phyloP scores from a whole-genome alignment of 2,329 filamentous ascomycete species.

The Penicillium glabrum region DNA sequence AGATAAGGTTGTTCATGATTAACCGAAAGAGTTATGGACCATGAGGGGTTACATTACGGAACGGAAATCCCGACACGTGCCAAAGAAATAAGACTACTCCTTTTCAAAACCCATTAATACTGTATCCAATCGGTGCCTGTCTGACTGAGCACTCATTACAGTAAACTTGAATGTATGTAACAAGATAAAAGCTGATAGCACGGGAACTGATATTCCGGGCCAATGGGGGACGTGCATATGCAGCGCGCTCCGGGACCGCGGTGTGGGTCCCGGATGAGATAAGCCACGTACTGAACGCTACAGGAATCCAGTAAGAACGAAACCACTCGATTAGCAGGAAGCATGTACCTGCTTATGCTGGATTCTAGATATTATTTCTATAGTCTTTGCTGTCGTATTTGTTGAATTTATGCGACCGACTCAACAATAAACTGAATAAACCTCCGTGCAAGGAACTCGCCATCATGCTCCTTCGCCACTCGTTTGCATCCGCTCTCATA shows the following conservation, averaged over 20 bases:
- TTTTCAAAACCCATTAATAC: too few relatives aligned
- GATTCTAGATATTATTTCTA: background rate
- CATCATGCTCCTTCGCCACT: background rate
- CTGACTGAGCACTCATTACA: too few relatives aligned
- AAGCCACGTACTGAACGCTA: background rate
- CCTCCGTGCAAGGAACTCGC: slow-evolving; percentile 13
- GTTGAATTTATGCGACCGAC: background rate
- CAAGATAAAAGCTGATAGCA: too few relatives aligned
- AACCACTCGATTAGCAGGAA: background rate
- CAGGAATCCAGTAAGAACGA: background rate
- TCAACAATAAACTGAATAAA: slow-evolving; percentile 21
- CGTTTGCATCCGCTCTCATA: slow-evolving; percentile 18
- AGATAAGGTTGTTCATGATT: too few relatives aligned
- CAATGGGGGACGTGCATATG: background rate
- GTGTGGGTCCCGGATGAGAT: slow-evolving; percentile 5
- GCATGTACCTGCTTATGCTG: background rate
- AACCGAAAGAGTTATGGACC: too few relatives aligned
- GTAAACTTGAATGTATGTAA: too few relatives aligned
- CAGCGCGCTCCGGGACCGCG: slow-evolving; percentile 20
- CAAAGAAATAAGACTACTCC: too few relatives aligned
- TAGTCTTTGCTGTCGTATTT: background rate
- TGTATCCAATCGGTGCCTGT: too few relatives aligned
- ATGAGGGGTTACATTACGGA: too few relatives aligned
- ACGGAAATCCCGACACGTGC: too few relatives aligned
- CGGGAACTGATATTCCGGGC: too few relatives aligned